Base-by-base conservation (phyloP, 108 stramenopile species). In the Mediolabrus comicus region DNA sequence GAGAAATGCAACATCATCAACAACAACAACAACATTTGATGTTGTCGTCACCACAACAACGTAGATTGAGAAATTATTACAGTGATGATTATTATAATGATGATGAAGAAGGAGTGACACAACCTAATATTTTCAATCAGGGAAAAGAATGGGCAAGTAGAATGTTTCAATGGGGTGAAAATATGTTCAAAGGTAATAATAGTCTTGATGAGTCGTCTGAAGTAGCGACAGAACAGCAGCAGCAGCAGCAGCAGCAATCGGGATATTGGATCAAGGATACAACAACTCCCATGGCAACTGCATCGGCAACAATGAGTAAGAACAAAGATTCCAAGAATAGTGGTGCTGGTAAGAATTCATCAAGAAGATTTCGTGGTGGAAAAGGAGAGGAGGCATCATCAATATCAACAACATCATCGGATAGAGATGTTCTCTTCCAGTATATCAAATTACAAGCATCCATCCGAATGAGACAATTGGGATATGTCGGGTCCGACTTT, bases 401-500 rank as follows among this genome's bases (percentile, higher is more conserved):
- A 39, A 30, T 7, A 19, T 19, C 52, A 54, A 63, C 26, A 14
- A 25, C 41, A 17, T 43, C 41, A 1, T 59, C 27, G 52, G 67
- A 80, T 46, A 59, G 52, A 38, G 71, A 67, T 36, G 54, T 80
- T 7, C 9, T 80, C 2, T 52, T 72, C 0, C 61, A 62, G 13
- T 80, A 73, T 64, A 3, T 80, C 31, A 72, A 72, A 35, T 58
- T 80, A 31, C 79, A 73, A 35, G 61, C 71, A 17, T 67, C 39
- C 17, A 65, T 80, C 29, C 28, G 79, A 46, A 59, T 80, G 62
- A 43, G 79, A 17, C 79, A 80, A 67, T 59, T 80, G 35, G 72
- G 67, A 1, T 80, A 80, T 46, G 76, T 92, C 3, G 82, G 82
- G 3, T 75, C 77, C 57, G 80, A 83, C 32, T 64, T 93, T 32